These are phyloP conservation scores for Coniochaeta sp. DNA, from an alignment of 2,329 filamentous ascomycete species.

Conservation along the genomic window DNA sequence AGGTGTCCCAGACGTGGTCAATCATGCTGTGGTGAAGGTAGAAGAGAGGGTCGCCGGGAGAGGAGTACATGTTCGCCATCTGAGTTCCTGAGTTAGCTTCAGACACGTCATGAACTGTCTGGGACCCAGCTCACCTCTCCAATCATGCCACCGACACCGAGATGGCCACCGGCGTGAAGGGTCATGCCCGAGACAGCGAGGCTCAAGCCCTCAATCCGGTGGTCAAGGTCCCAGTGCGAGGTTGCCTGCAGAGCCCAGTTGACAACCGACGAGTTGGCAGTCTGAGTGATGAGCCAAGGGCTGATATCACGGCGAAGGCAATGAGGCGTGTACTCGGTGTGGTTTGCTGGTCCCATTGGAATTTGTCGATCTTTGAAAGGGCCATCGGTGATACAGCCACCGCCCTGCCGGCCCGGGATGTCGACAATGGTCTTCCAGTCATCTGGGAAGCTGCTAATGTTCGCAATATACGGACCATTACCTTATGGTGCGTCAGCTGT, in stretches of 20 bases:
- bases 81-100: not conserved
- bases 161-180: slow-evolving; percentile 14
- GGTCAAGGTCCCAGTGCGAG: slow-evolving; percentile 10
- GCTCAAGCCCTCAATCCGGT: slow-evolving; percentile 7
- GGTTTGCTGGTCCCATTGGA: slow-evolving; percentile 18
- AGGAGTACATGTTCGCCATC: slow-evolving; percentile 19
- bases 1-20: slow-evolving; percentile 14
- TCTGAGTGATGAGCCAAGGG: slow-evolving; percentile 8
- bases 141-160: slow-evolving; percentile 14
- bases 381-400: slow-evolving; percentile 20
- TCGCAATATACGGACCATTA: slow-evolving; percentile 16
- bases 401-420: slow-evolving; percentile 16
- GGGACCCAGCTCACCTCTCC: slow-evolving; percentile 8
- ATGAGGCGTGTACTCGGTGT: slow-evolving; percentile 14
- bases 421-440: slow-evolving; percentile 6
- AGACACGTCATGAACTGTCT: not conserved
- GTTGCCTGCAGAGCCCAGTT: slow-evolving; percentile 4
- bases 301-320: slow-evolving; percentile 17
- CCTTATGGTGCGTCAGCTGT: slow-evolving; percentile 7
- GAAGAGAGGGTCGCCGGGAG: slow-evolving; percentile 23
- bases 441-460: slow-evolving; percentile 10
- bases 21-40: slow-evolving; percentile 22
- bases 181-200: slow-evolving; percentile 8
- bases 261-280: slow-evolving; percentile 8
- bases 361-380: slow-evolving; percentile 16